Percentiles rank a stretch among this genome's conserved stretches.
These are phyloP conservation scores for Wallacemonas sp. DNA, from an alignment of 208 protist species.

Conservation along the genomic window DNA sequence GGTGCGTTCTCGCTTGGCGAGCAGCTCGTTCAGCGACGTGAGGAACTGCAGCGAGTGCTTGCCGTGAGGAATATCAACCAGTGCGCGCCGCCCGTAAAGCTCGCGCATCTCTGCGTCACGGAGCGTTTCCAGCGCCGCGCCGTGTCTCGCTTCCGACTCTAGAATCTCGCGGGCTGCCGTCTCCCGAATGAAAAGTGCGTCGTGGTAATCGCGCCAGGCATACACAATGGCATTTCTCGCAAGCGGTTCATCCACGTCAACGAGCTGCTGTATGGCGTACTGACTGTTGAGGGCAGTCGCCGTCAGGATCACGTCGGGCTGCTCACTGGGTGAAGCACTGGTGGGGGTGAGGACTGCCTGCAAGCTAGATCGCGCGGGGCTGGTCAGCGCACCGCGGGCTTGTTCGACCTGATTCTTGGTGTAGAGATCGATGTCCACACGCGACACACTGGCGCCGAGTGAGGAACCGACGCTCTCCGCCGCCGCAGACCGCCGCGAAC, in stretches of 20 bases:
- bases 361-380: no score
- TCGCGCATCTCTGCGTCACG: neutral
- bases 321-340: no score
- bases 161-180: conserved; percentile 16
- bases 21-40: conserved; percentile 17
- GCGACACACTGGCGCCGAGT: neutral
- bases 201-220: conserved; percentile 45
- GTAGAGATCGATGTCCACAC: neutral
- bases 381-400: no score
- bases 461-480: neutral
- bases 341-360: no score
- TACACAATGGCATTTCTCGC: conserved; percentile 43
- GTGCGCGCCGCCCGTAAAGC: conserved; percentile 2
- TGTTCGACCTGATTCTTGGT: no score
- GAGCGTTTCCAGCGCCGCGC: neutral
- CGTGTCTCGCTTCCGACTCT: neutral
- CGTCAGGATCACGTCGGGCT: no score
- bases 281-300: no score
- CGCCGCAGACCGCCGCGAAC: neutral
- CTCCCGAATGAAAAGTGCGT: conserved; percentile 46
- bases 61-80: conserved; percentile 27
- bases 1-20: conserved; percentile 14
- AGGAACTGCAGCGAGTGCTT: conserved; percentile 52
- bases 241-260: conserved; percentile 42
- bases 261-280: conserved; percentile 17